These are phyloP conservation scores for Nakazawaea molendinolei DNA, from an alignment of 805 yeast genomes.

Conservation along the genomic window DNA sequence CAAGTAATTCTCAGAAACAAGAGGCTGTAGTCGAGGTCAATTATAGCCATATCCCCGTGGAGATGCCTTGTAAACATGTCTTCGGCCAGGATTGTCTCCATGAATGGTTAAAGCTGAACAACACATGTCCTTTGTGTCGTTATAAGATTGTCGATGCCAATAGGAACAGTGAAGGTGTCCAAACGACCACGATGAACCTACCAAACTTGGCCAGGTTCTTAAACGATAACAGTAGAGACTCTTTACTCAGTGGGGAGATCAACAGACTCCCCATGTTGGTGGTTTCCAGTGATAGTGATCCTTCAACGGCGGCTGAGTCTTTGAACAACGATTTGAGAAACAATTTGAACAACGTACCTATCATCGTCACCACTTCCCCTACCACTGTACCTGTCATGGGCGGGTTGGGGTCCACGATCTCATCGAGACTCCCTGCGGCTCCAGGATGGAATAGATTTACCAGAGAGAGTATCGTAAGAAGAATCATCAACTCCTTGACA, in stretches of 20 bases:
- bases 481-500: conserved; percentile 10
- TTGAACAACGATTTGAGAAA: conserved; percentile 12
- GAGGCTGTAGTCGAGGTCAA: conserved; percentile 20
- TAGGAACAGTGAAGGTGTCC: conserved; percentile 11
- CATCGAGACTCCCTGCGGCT: not conserved
- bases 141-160: conserved; percentile 33
- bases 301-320: conserved; percentile 11
- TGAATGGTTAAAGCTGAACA: conserved; percentile 73
- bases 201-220: conserved; percentile 30
- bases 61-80: conserved; percentile 78
- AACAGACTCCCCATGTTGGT: conserved; percentile 24
- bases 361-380: conserved; percentile 13
- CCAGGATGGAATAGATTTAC: conserved; percentile 2
- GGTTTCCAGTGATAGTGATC: conserved; percentile 22
- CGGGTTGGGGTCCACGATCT: not conserved
- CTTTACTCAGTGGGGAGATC: conserved; percentile 21
- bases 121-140: conserved; percentile 86
- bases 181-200: conserved; percentile 25
- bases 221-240: conserved; percentile 21
- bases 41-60: conserved; percentile 56
- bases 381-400: conserved; percentile 3
- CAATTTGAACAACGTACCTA: conserved; percentile 11
- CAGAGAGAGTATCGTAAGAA: conserved; percentile 10
- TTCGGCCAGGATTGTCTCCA: conserved; percentile 83
- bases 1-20: conserved; percentile 6